phyloP scores from a whole-genome alignment of 148 eudicot species.

The Linanthus parryae region DNA sequence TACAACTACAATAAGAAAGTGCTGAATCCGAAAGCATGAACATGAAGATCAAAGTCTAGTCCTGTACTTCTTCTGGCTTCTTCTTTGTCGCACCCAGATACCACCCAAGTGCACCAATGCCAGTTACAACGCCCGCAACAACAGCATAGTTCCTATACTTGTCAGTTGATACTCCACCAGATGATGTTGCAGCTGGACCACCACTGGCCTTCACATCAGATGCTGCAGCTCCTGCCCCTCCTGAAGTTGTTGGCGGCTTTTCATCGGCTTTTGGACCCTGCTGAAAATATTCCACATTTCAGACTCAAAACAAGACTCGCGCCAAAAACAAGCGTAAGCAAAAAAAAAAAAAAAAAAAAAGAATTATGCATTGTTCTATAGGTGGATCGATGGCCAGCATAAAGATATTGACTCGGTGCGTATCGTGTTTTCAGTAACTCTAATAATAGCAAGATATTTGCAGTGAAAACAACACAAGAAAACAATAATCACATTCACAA shows the following conservation, averaged over 20 bases:
- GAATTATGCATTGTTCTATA: no score
- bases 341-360: neutral
- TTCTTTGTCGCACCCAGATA: constrained; percentile 40
- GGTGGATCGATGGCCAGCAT: no score
- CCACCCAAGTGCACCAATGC: constrained; percentile 65
- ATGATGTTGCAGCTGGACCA: constrained; percentile 31
- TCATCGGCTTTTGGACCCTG: constrained; percentile 78
- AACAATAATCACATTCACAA: no score
- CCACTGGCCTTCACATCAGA: constrained; percentile 56
- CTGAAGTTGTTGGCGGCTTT: constrained; percentile 32
- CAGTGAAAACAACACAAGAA: no score
- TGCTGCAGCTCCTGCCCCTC: constrained; percentile 50
- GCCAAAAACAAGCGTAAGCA: neutral
- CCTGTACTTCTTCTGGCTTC: constrained; percentile 76
- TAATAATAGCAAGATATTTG: no score
- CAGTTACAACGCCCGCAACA: constrained; percentile 55
- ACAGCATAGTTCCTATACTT: constrained; percentile 75
- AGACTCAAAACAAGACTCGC: no score
- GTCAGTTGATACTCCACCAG: constrained; percentile 64
- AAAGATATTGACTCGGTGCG: no score
- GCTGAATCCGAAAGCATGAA: no score
- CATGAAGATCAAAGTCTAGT: constrained; percentile 23
- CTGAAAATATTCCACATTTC: no score
- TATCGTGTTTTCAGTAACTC: no score
- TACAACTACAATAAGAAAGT: no score